Evolutionary conservation across 2,329 filamentous ascomycete species (phyloP), one percentile per base, ranked within the genome.

Genomic region (Alternaria hordeiaustralica): DNA sequence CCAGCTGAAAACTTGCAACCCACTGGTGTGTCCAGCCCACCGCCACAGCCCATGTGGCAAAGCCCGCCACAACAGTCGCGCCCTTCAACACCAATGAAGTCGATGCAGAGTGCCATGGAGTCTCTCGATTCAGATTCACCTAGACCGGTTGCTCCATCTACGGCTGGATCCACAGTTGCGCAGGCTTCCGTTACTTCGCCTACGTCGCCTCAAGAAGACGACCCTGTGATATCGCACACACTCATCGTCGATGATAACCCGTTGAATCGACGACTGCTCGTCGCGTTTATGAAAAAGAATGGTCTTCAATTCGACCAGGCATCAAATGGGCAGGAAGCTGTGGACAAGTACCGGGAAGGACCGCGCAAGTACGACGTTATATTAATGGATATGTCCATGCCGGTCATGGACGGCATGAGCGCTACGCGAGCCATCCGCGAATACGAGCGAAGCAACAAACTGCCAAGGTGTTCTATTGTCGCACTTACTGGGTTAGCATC

Each of bases 231-330:
- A 5, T 63, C 66, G 5, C 63, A 70, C 6, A 66, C 80, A 0
- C 72, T 82, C 1, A 74, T 82, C 1, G 76, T 79, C 0, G 80
- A 82, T 50, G 80, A 82, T 50, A 82, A 82, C 36, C 15, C 63
- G 1, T 71, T 82, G 41, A 82, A 82, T 20, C 67, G 80, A 3
- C 78, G 71, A 74, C 69, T 80, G 4, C 71, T 80, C 6, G 67
- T 69, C 6, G 72, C 77, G 0, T 79, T 78, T 58, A 68, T 76
- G 64, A 75, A 73, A 15, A 78, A 75, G 33, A 58, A 70, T 13
- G 65, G 66, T 0, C 62, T 75, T 0, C 28, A 46, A 5, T 77
- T 75, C 55, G 21, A 61, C 15, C 72, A 76, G 62, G 76, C 77
- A 1, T 67, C 72, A n/a, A 77, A 80, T 30, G 78, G 78, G 0